Conservation (phyloP, 257 asterid species). For the Solanum bulbocastanum region DNA sequence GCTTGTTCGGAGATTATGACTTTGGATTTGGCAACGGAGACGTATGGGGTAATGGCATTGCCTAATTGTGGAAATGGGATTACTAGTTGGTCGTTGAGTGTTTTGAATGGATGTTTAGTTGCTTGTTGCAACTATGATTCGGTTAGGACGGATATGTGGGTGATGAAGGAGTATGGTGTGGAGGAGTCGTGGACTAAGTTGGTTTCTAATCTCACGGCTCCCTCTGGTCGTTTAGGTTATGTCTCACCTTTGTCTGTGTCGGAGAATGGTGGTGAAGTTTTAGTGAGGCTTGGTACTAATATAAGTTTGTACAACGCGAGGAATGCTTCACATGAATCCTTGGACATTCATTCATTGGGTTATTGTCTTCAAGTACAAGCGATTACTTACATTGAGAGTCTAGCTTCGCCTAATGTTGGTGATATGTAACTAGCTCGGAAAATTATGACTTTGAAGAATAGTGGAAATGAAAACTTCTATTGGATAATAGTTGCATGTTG, state of each 20-base stretch:
- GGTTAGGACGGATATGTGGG: conserved; percentile 21
- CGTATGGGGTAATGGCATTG: neutral
- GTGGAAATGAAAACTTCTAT: neutral
- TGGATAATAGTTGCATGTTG: neutral
- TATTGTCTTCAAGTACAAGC: neutral
- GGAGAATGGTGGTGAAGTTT: conserved; percentile 5
- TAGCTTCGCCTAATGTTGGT: conserved; percentile 12
- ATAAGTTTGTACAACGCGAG: conserved; percentile 1
- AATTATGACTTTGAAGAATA: neutral
- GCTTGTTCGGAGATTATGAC: conserved; percentile 6
- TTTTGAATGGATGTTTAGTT: conserved; percentile 3
- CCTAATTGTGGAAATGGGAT: neutral
- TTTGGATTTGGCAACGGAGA: conserved; percentile 2
- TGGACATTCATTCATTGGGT: neutral
- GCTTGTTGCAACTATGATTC: neutral
- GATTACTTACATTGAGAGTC: conserved; percentile 14
- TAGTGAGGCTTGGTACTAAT: neutral
- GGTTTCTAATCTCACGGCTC: neutral
- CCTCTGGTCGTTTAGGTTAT: neutral
- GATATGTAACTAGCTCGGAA: neutral
- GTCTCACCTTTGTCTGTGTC: conserved; percentile 12
- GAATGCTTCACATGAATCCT: neutral
- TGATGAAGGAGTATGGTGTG: conserved; percentile 25
- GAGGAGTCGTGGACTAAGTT: conserved; percentile 24
- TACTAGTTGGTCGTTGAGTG: neutral